phyloP scores from a whole-genome alignment of 306 rosid genomes.

The Quercus alba region DNA sequence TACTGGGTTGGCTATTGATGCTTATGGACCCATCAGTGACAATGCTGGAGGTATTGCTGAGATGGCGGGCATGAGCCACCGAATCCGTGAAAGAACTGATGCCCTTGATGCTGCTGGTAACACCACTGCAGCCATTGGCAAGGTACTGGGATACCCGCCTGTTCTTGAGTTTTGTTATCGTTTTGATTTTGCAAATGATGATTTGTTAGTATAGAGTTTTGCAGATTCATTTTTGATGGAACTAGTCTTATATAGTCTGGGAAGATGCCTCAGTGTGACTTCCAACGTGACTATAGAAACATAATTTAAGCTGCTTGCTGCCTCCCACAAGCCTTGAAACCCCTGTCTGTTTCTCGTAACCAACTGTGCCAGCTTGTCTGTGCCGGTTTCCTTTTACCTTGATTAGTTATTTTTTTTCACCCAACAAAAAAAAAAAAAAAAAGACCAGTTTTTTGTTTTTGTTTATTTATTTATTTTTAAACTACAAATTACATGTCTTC shows the following conservation, averaged over 20 bases:
- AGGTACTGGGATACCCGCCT: conserved; percentile 36
- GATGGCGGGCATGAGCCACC: conserved; percentile 89
- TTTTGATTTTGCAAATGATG: not conserved
- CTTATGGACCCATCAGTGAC: conserved; percentile 82
- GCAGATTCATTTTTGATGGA: not conserved
- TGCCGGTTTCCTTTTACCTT: not conserved
- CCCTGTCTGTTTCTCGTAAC: not conserved
- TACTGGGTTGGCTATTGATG: conserved; percentile 80
- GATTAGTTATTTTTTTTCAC: not conserved
- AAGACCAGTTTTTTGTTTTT: no score
- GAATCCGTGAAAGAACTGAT: conserved; percentile 84
- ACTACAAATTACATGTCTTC: not conserved
- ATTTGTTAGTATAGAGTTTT: not conserved
- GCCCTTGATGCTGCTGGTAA: conserved; percentile 90
- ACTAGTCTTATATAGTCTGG: not conserved
- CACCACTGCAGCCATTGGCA: conserved; percentile 87
- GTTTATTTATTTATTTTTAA: not conserved
- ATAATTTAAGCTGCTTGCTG: not conserved
- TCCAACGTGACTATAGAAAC: not conserved
- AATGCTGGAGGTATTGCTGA: conserved; percentile 88
- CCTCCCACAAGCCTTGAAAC: not conserved
- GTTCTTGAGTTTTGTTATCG: not conserved
- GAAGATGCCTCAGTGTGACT: not conserved
- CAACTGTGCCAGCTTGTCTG: not conserved
- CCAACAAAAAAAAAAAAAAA: no score